A percentile compares a stretch with the other conserved stretches of the same genome.
phyloP scores from a whole-genome alignment of 2,329 filamentous ascomycete genomes.

The Colletotrichum magnum region DNA sequence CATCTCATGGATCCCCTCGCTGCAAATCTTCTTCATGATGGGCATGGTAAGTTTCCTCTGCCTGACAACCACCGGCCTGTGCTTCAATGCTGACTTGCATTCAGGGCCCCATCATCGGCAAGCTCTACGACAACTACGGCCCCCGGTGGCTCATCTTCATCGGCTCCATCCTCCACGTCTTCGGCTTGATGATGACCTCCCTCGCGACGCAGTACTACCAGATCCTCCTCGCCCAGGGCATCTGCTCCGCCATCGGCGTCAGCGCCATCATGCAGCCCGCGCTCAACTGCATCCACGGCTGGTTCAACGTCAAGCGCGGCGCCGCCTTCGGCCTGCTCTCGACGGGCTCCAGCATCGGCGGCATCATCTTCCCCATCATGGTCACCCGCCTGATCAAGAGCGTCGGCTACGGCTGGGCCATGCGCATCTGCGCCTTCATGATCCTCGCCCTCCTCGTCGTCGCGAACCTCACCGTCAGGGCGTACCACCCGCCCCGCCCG shows the following conservation, averaged over 20 bases:
- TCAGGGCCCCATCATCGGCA: slow-evolving; percentile 73
- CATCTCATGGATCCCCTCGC: slow-evolving; percentile 73
- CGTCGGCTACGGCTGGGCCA: slow-evolving; percentile 57
- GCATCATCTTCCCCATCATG: slow-evolving; percentile 59
- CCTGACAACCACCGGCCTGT: background rate
- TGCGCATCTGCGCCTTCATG: slow-evolving; percentile 55
- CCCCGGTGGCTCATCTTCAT: slow-evolving; percentile 67
- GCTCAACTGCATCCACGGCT: slow-evolving; percentile 49
- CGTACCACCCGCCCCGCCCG: slow-evolving; percentile 45
- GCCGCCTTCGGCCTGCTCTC: slow-evolving; percentile 53
- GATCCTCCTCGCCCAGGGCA: slow-evolving; percentile 55
- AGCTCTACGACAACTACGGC: slow-evolving; percentile 74
- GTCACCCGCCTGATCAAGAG: slow-evolving; percentile 50
- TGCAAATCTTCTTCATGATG: slow-evolving; percentile 70
- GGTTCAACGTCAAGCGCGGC: slow-evolving; percentile 53
- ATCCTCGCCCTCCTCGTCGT: slow-evolving; percentile 52
- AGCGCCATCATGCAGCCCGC: slow-evolving; percentile 52
- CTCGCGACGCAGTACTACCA: slow-evolving; percentile 60
- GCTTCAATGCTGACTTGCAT: slow-evolving; percentile 27
- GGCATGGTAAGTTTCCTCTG: slow-evolving; percentile 50
- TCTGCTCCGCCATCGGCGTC: slow-evolving; percentile 55
- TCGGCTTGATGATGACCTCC: slow-evolving; percentile 75
- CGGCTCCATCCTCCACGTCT: slow-evolving; percentile 70
- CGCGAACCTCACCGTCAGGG: slow-evolving; percentile 50
- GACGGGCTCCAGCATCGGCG: slow-evolving; percentile 54